phyloP scores from a whole-genome alignment of 1,284 basidiomycete species.

The Ceratobasidium sp. region DNA sequence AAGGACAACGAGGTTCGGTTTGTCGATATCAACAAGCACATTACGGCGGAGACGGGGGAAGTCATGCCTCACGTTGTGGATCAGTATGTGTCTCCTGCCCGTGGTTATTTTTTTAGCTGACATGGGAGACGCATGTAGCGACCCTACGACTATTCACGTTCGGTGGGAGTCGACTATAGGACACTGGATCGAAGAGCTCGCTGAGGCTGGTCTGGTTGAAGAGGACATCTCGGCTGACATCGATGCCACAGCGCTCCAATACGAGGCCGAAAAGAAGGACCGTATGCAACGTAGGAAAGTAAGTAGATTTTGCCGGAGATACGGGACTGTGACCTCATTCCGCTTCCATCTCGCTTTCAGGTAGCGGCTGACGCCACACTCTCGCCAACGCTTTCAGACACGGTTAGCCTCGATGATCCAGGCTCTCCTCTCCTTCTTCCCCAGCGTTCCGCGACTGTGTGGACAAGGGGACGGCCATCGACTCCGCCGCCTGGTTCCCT shows the following conservation, averaged over 20 bases:
- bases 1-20: conserved; percentile 33
- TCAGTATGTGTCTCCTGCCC: conserved; percentile 23
- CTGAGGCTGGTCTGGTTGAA: conserved; percentile 28
- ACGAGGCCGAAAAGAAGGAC: conserved; percentile 44
- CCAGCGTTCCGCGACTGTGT: background rate
- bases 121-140: conserved; percentile 21
- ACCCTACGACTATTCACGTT: conserved; percentile 40
- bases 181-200: conserved; percentile 37
- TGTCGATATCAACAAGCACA: conserved; percentile 41
- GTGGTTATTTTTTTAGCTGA: background rate
- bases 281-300: conserved; percentile 45
- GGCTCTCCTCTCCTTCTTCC: conserved; percentile 38
- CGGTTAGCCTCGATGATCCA: conserved; percentile 31
- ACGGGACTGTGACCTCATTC: conserved; percentile 9
- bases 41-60: conserved; percentile 30
- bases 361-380: conserved; percentile 38
- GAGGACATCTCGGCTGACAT: conserved; percentile 29
- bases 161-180: conserved; percentile 42
- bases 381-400: conserved; percentile 44
- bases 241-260: conserved; percentile 29
- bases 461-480: conserved; percentile 38
- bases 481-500: conserved; percentile 34
- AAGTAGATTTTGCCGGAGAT: conserved; percentile 18
- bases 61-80: conserved; percentile 37
- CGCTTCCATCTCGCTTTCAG: conserved; percentile 14